phyloP scores from a whole-genome alignment of 176 grass and related monocot genomes.

The Bothriochloa decipiens region DNA sequence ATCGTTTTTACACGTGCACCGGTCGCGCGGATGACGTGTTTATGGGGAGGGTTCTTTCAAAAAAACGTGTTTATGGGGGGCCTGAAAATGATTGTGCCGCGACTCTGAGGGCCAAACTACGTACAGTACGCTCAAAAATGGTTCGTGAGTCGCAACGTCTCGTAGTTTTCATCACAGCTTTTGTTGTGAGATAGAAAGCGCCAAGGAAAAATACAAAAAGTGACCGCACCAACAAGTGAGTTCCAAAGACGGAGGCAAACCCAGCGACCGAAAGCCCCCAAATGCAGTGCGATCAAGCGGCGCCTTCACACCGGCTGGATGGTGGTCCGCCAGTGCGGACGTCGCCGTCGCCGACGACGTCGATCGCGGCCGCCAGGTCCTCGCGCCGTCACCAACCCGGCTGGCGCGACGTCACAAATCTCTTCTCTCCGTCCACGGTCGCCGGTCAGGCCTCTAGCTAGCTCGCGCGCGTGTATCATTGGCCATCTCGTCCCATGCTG shows the following conservation, averaged over 20 bases:
- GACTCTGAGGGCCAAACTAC: slow-evolving; percentile 24
- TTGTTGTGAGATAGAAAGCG: background rate
- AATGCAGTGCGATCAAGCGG: slow-evolving; percentile 18
- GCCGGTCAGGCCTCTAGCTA: background rate
- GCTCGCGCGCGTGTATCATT: background rate
- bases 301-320: slow-evolving; percentile 43
- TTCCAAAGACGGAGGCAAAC: background rate
- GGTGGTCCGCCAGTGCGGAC: background rate
- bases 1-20: slow-evolving; percentile 42
- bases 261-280: background rate
- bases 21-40: slow-evolving; percentile 27
- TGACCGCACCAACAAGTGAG: background rate
- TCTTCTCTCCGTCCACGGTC: too few relatives aligned
- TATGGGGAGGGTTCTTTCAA: too few relatives aligned
- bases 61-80: too few relatives aligned
- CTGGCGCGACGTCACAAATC: too few relatives aligned
- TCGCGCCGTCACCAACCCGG: background rate
- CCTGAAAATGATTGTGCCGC: slow-evolving; percentile 43
- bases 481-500: too few relatives aligned
- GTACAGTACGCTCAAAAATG: background rate
- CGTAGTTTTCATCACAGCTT: background rate
- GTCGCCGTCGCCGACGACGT: slow-evolving; percentile 6
- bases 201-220: background rate
- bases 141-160: background rate
- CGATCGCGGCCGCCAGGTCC: background rate